These are phyloP conservation scores for Globisporangium splendens DNA, from an alignment of 352 stramenopile species.

Conservation along the genomic window DNA sequence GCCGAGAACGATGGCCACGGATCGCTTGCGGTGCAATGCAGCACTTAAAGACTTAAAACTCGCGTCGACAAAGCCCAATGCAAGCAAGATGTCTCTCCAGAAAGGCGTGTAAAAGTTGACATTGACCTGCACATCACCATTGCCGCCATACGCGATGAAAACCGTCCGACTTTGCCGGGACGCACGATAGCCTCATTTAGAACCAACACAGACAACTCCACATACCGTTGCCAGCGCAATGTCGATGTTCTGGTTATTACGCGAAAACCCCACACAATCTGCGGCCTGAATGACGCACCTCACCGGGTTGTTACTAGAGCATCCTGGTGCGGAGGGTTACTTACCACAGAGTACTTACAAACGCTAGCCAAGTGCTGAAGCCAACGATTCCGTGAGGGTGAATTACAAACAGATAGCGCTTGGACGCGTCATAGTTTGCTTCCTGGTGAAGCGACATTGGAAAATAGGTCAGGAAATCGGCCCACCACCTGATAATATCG, in stretches of 20 bases:
- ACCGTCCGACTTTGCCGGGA: background rate
- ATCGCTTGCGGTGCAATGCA: constrained; percentile 27
- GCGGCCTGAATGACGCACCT: constrained; percentile 14
- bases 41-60: constrained; percentile 36
- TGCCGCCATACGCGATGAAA: background rate
- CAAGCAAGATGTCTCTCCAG: constrained; percentile 47
- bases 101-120: constrained; percentile 52
- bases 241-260: constrained; percentile 36
- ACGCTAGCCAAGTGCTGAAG: constrained; percentile 42
- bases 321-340: no score
- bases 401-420: constrained; percentile 41
- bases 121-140: constrained; percentile 20
- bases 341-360: constrained; percentile 19
- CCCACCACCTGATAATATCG: constrained; percentile 29
- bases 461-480: constrained; percentile 37
- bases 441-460: constrained; percentile 37
- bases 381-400: constrained; percentile 54
- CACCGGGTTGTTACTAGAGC: no score
- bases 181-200: background rate
- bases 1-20: constrained; percentile 34
- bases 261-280: constrained; percentile 30
- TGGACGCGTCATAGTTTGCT: constrained; percentile 26
- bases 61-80: constrained; percentile 46
- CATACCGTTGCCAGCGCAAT: constrained; percentile 41
- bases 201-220: background rate